These are phyloP conservation scores for Triglochin maritima DNA, from an alignment of 106 monocot genomes.

Conservation along the genomic window DNA sequence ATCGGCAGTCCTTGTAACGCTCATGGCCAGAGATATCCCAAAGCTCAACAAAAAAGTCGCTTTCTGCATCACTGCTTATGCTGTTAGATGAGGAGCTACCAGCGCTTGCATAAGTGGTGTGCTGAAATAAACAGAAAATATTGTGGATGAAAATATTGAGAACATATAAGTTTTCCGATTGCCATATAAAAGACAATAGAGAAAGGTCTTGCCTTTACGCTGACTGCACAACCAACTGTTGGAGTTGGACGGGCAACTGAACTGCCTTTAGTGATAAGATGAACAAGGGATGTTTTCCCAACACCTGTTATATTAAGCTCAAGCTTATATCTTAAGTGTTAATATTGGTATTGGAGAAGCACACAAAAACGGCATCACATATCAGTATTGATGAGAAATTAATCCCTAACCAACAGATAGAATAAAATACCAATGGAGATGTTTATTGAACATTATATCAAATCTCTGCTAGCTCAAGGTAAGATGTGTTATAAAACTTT, in stretches of 20 bases:
- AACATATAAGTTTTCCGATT: too few species aligned
- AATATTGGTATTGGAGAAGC: too few species aligned
- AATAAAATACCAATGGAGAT: too few species aligned
- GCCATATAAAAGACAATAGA: too few species aligned
- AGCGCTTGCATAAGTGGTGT: conserved; percentile 60
- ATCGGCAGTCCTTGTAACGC: conserved; percentile 82
- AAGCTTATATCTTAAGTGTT: too few species aligned
- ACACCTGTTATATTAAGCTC: conserved; percentile 36
- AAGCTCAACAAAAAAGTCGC: conserved; percentile 93
- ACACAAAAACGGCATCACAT: too few species aligned
- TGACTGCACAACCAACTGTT: conserved; percentile 78
- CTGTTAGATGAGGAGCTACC: conserved; percentile 77
- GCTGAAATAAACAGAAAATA: conserved; percentile 36
- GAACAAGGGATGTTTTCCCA: conserved; percentile 86
- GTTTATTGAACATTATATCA: too few species aligned
- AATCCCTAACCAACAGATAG: too few species aligned
- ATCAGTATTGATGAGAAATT: too few species aligned
- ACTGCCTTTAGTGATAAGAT: conserved; percentile 67
- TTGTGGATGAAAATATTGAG: too few species aligned
- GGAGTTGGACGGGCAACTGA: conserved; percentile 52
- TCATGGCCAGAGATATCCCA: conserved; percentile 98
- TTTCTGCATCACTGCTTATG: conserved; percentile 64
- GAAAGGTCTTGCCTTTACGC: conserved; percentile 41
- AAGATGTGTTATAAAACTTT: too few species aligned
- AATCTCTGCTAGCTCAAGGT: too few species aligned